phyloP scores from a whole-genome alignment of 352 stramenopile species.

The Phytophthora colocasiae region DNA sequence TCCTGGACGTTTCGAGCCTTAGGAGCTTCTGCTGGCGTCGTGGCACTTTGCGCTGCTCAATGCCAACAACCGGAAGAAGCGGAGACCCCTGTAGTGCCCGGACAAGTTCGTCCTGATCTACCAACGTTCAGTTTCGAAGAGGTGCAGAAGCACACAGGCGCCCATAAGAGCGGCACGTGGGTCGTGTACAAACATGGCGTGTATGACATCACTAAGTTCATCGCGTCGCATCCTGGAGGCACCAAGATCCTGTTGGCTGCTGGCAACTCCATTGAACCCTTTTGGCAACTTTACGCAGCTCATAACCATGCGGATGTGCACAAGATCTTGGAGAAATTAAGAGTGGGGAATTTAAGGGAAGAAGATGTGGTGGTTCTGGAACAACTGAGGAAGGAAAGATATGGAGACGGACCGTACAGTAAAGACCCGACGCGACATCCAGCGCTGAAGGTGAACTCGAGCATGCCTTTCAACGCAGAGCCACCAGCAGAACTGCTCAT shows the following conservation, averaged over 20 bases:
- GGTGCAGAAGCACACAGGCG: slow-evolving; percentile 76
- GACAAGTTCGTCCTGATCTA: slow-evolving; percentile 47
- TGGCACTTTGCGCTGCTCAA: slow-evolving; percentile 16
- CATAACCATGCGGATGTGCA: slow-evolving; percentile 95
- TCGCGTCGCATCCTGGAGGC: slow-evolving; percentile 93
- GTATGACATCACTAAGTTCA: slow-evolving; percentile 98
- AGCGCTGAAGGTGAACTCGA: slow-evolving; percentile 93
- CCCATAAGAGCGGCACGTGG: slow-evolving; percentile 87
- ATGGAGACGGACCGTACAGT: slow-evolving; percentile 93
- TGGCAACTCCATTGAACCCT: slow-evolving; percentile 89
- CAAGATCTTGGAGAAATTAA: slow-evolving; percentile 91
- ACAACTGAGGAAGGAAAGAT: slow-evolving; percentile 79
- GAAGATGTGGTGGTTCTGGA: slow-evolving; percentile 91
- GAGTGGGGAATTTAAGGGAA: slow-evolving; percentile 90
- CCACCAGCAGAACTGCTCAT: slow-evolving; percentile 92
- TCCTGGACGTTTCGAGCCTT: slow-evolving; percentile 10
- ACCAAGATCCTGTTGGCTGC: slow-evolving; percentile 92
- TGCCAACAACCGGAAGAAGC: slow-evolving; percentile 35
- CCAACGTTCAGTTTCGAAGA: slow-evolving; percentile 76
- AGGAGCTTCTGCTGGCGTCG: slow-evolving; percentile 12
- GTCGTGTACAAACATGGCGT: slow-evolving; percentile 94
- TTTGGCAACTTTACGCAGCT: slow-evolving; percentile 97
- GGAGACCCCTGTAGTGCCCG: slow-evolving; percentile 20
- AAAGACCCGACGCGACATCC: slow-evolving; percentile 91
- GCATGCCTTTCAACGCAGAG: slow-evolving; percentile 96